A percentile compares a stretch with the other conserved stretches of the same genome.
Evolutionary conservation across 2,329 filamentous ascomycete genomes (phyloP).

Genomic region (Pyrenochaeta sp.): DNA sequence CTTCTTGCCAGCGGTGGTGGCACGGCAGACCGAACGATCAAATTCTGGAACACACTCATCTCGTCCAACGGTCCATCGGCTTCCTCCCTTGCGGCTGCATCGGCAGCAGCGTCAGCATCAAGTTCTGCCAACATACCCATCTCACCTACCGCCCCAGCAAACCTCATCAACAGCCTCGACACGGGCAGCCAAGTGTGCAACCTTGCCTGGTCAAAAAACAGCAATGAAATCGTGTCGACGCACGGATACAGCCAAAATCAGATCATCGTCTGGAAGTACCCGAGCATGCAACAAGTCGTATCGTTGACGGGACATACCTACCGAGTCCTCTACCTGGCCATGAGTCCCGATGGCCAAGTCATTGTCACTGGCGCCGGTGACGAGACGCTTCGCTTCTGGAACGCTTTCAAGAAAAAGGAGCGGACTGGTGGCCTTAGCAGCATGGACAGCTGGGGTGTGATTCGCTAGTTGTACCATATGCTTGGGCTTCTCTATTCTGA

Average conservation of each 20-base stretch:
- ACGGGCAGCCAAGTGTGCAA: slow-evolving; percentile 99
- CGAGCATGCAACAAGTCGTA: slow-evolving; percentile 95
- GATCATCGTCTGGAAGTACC: slow-evolving; percentile 99
- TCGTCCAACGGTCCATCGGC: slow-evolving; percentile 62
- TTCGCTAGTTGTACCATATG: slow-evolving; percentile 61
- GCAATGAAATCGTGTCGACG: slow-evolving; percentile 95
- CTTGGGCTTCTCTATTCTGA: not conserved
- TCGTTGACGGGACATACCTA: slow-evolving; percentile 96
- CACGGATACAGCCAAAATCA: slow-evolving; percentile 98
- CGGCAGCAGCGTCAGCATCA: slow-evolving; percentile 44
- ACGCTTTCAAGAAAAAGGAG: slow-evolving; percentile 86
- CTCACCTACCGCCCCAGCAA: slow-evolving; percentile 49
- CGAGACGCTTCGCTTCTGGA: slow-evolving; percentile 96
- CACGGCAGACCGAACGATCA: slow-evolving; percentile 94
- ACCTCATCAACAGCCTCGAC: slow-evolving; percentile 79
- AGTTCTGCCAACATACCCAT: slow-evolving; percentile 41
- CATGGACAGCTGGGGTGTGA: slow-evolving; percentile 83
- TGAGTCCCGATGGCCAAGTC: slow-evolving; percentile 94
- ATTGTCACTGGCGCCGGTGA: slow-evolving; percentile 97
- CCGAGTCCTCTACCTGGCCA: slow-evolving; percentile 92
- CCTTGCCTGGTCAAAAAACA: slow-evolving; percentile 95
- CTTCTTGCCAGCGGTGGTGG: slow-evolving; percentile 95
- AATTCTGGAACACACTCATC: slow-evolving; percentile 96
- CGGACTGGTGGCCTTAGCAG: slow-evolving; percentile 65
- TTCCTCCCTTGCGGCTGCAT: slow-evolving; percentile 52